Evolutionary conservation across 805 yeast genomes (phyloP).

Genomic region (Metschnikowia rubicola): DNA sequence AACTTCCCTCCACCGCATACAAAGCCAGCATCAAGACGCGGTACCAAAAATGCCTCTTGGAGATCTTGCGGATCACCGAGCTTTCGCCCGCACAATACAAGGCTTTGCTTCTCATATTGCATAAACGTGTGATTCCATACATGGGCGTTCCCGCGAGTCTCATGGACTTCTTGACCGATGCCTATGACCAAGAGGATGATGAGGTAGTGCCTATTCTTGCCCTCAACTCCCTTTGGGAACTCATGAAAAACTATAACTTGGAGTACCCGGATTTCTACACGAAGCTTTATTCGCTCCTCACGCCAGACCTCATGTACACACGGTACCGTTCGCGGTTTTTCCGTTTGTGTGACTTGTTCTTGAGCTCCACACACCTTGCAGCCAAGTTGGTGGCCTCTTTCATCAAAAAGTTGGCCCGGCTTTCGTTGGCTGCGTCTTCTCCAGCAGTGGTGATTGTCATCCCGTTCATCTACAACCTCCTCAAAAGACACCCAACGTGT

Average conservation of each 20-base stretch:
- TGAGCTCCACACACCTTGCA: conserved; percentile 84
- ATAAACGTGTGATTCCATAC: conserved; percentile 79
- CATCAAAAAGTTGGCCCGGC: conserved; percentile 74
- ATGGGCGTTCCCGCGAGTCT: conserved; percentile 74
- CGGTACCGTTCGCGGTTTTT: conserved; percentile 83
- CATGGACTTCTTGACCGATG: conserved; percentile 92
- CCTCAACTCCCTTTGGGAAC: conserved; percentile 79
- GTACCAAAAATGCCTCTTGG: conserved; percentile 69
- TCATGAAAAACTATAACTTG: conserved; percentile 76
- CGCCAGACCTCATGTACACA: conserved; percentile 70
- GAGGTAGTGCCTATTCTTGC: conserved; percentile 68
- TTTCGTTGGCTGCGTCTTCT: conserved; percentile 77
- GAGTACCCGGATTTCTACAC: conserved; percentile 89
- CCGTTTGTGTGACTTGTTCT: conserved; percentile 79
- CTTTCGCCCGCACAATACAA: conserved; percentile 59
- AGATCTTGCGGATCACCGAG: conserved; percentile 47
- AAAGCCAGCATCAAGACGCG: conserved; percentile 53
- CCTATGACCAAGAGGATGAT: conserved; percentile 53
- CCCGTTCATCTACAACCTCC: conserved; percentile 86
- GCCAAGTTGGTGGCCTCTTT: conserved; percentile 83
- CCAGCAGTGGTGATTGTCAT: conserved; percentile 81
- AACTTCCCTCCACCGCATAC: conserved; percentile 36
- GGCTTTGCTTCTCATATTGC: conserved; percentile 63
- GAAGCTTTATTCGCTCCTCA: conserved; percentile 77
- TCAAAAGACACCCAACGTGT: conserved; percentile 91